Conservation (phyloP, 2,329 filamentous ascomycete genomes). For the Taxawa tesnikishii region DNA sequence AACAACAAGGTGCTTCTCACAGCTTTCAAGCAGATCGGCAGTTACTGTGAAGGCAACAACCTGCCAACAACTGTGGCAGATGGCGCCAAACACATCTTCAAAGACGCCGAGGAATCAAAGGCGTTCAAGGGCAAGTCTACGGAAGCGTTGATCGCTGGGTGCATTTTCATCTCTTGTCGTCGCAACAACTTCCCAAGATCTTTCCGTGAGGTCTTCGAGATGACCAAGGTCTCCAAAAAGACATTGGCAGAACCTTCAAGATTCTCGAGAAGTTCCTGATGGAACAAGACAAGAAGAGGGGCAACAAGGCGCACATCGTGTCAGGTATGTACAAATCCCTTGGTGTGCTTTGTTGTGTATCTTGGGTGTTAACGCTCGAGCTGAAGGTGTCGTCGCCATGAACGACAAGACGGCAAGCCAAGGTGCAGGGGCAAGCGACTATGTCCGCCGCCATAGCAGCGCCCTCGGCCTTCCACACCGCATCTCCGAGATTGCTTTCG, state of each 20-base stretch:
- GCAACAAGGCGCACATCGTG: constrained; percentile 13
- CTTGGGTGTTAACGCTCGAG: constrained; percentile 8
- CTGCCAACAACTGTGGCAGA: constrained; percentile 73
- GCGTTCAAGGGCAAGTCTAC: constrained; percentile 91
- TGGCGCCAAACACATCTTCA: constrained; percentile 89
- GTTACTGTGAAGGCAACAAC: constrained; percentile 73
- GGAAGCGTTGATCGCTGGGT: constrained; percentile 87
- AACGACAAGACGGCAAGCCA: constrained; percentile 8
- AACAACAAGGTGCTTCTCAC: constrained; percentile 67
- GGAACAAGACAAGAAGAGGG: constrained; percentile 52
- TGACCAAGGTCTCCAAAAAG: constrained; percentile 95
- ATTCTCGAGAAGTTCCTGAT: constrained; percentile 77
- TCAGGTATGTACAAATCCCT: constrained; percentile 39
- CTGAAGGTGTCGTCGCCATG: constrained; percentile 14
- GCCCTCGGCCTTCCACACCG: constrained; percentile 60
- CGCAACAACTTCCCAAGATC: constrained; percentile 78
- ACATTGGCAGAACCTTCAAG: constrained; percentile 95
- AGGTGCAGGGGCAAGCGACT: constrained; percentile 16
- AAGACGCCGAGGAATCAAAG: constrained; percentile 83
- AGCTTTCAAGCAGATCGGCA: constrained; percentile 79
- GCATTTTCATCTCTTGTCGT: constrained; percentile 94
- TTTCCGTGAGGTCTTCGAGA: constrained; percentile 85
- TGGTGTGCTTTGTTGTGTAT: neutral
- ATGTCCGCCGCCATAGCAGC: too few species aligned
- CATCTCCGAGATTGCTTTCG: constrained; percentile 68